These are phyloP conservation scores for Daedalea quercina DNA, from an alignment of 768 basidiomycete species.

Conservation along the genomic window DNA sequence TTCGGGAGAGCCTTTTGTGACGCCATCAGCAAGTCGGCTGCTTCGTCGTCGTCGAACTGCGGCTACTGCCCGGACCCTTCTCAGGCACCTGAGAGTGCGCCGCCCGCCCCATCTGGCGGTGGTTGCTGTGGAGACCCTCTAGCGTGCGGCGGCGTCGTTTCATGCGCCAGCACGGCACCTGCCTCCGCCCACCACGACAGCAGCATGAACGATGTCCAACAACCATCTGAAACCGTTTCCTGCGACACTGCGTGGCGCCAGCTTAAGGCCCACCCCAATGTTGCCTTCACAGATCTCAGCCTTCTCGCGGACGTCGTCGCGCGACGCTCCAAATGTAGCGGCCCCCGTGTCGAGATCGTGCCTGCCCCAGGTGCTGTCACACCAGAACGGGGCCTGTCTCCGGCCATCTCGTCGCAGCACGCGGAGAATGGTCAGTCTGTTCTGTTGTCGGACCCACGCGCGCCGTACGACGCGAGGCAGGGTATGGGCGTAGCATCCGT, in stretches of 20 bases:
- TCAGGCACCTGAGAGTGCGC: constrained; percentile 14
- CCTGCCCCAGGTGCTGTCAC: constrained; percentile 43
- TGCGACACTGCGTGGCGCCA: constrained; percentile 81
- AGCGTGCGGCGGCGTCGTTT: constrained; percentile 12
- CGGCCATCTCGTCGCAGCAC: constrained; percentile 13
- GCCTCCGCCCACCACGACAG: background rate
- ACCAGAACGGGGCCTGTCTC: constrained; percentile 39
- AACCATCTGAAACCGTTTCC: constrained; percentile 49
- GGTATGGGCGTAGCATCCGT: constrained; percentile 19
- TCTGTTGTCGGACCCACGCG: constrained; percentile 48
- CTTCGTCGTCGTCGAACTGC: constrained; percentile 42
- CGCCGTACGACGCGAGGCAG: constrained; percentile 38
- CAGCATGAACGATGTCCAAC: constrained; percentile 3
- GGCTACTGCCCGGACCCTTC: constrained; percentile 21
- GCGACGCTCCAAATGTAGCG: constrained; percentile 70
- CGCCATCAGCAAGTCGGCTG: constrained; percentile 59
- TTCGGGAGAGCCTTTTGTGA: constrained; percentile 87
- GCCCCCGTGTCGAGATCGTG: constrained; percentile 58
- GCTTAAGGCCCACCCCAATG: constrained; percentile 84
- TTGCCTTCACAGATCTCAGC: constrained; percentile 75
- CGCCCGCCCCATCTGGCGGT: constrained; percentile 16
- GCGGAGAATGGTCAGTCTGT: constrained; percentile 30
- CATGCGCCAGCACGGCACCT: background rate
- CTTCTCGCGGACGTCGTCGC: constrained; percentile 88
- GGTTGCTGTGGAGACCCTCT: constrained; percentile 32